Base-by-base conservation (phyloP, 1,139 yeast genomes). In the Lizanozyma gosingica region DNA sequence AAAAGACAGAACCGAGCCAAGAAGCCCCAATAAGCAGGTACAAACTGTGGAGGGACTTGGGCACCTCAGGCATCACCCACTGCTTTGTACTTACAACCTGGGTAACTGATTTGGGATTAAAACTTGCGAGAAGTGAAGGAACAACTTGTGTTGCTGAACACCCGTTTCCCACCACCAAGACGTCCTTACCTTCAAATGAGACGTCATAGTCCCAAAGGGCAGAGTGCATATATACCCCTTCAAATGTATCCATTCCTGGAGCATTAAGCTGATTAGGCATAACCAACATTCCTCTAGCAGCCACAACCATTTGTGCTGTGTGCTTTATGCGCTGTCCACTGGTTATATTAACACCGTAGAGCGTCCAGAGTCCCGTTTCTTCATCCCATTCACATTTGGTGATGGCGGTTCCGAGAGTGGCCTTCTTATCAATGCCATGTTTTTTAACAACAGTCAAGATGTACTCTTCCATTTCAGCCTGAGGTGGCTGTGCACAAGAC, bases 401-500 rank as follows among this genome's bases (percentile, higher is more conserved):
- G 9, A 67, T 54, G 9, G 50, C 46, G 2, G 60, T 59, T 35
- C 48, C 41, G 43, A 64, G 57, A 17, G 50, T 46, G 4, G 63
- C 53, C 18, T 60, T 45, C 18, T 53, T 47, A 14, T 45, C 43
- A 37, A 68, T 47, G 3, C 52, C 48, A 46, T 62, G 57, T 40
- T 62, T 59, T 14, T 57, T 49, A 4, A 59, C 68, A n/a, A 68
- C 60, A 15, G 43, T 43, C 46, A 60, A 52, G 38, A 68, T 55
- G 44, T 68, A 68, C 48, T 67, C 73, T 43, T 67, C 67, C 61
- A 68, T 59, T 47, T 68, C 74, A 42, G 56, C 61, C 43, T 68
- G 73, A 0, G 72, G 73, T 8, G 74, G 73, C 35, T 67, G 62
- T 17, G 63, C 41, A 35, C 56, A 56, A 42, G 64, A 58, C 74